These are phyloP conservation scores for Heimioporus sp. DNA, from an alignment of 768 basidiomycete genomes.

Conservation along the genomic window DNA sequence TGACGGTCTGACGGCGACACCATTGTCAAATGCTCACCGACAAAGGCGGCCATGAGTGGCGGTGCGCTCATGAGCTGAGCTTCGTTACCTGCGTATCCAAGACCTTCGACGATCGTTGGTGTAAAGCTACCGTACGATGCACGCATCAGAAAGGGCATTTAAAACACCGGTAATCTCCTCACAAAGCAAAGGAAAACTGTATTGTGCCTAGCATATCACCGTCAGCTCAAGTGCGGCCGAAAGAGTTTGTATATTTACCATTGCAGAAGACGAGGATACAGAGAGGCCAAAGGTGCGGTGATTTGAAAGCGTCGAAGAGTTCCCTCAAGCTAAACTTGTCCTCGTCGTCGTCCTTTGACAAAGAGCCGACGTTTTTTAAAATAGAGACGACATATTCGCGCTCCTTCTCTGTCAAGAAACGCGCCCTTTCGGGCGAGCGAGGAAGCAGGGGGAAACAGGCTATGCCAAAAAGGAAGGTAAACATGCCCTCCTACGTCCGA, in stretches of 20 bases:
- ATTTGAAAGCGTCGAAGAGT: conserved; percentile 44
- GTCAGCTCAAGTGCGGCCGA: no score
- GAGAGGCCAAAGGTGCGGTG: conserved; percentile 56
- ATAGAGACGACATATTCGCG: conserved; percentile 40
- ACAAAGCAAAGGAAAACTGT: no score
- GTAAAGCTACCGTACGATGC: no score
- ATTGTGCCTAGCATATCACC: no score
- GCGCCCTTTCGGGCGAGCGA: conserved; percentile 39
- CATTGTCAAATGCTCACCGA: conserved; percentile 31
- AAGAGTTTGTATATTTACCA: conserved; percentile 33
- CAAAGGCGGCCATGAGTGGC: conserved; percentile 49
- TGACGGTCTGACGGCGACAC: background rate
- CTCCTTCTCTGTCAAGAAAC: conserved; percentile 52
- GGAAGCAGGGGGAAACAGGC: conserved; percentile 50
- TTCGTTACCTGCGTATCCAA: conserved; percentile 51
- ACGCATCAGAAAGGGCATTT: no score
- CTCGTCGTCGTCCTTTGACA: conserved; percentile 38
- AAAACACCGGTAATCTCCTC: no score
- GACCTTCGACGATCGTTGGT: conserved; percentile 55
- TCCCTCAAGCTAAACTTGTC: conserved; percentile 60
- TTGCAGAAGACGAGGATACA: conserved; percentile 49
- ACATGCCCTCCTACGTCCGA: conserved; percentile 48
- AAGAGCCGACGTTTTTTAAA: conserved; percentile 24
- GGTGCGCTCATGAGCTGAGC: conserved; percentile 64
- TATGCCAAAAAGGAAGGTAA: conserved; percentile 59